Evolutionary conservation across 352 stramenopile species (phyloP), one percentile per base, ranked within the genome.

Genomic region (Elongisporangium anandrum): DNA sequence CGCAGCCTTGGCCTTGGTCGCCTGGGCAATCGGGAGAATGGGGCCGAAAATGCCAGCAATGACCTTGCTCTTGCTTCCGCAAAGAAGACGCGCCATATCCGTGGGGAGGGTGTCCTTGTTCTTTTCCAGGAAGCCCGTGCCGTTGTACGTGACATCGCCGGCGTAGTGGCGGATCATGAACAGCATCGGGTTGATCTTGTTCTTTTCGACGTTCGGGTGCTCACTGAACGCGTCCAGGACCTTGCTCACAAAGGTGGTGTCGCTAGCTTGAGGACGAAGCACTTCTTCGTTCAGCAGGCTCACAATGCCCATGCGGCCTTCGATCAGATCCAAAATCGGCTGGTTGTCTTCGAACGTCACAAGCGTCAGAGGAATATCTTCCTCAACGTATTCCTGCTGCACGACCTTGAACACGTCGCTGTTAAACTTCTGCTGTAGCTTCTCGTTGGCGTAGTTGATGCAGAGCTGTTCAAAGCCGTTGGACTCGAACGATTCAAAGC

Each of bases 201-300:
- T 89, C 70, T 94, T 93, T 48, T 95, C 79, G 34, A 96, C 82
- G 63, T 84, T 92, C 7, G 84, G 79, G 64, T 96, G 81, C 52
- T 82, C 75, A 21, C 66, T 82, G 63, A 92, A 89, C 16, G 87
- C 73, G 38, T 89, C 86, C 23, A 88, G 60, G 48, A 97, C 64
- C 63, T 95, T 94, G 71, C 73, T 85, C 57, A 96, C 79, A 23
- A 97, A 95, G 21, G 79, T 88, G 20, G 29, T 74, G 67, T 97
- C 87, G 4, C 70, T 92, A 16, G 86, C 90, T 57, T 92, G 77
- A 5, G 92, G 90, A 20, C 89, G 77, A 8, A 97, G 85, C 52
- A 97, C 96, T 69, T 98, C 94, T 71, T 99, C 96, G 66, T 99
- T 97, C 26, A 99, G 72, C 54, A 99, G 69, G 26, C 77, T 81